Conservation (phyloP, 139 green algal genomes). For the Yamagishiella unicocca region DNA sequence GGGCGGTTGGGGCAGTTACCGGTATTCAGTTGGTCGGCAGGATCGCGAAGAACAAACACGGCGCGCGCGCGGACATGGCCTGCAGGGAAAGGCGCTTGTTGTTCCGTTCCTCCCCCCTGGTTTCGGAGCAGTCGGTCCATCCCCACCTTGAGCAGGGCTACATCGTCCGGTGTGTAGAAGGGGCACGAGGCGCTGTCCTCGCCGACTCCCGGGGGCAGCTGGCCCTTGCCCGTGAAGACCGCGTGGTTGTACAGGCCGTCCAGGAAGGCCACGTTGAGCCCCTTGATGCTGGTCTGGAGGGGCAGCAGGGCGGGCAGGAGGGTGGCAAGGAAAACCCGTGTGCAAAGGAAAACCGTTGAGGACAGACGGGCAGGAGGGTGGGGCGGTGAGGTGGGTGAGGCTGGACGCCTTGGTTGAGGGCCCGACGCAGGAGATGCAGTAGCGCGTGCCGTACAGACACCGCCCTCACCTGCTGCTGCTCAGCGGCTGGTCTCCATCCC, state of each 20-base stretch:
- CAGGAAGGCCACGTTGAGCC: constrained; percentile 85
- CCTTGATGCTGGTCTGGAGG: constrained; percentile 67
- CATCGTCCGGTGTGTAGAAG: constrained; percentile 76
- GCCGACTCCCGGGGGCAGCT: neutral
- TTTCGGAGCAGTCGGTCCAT: too few species aligned
- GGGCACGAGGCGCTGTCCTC: constrained; percentile 29
- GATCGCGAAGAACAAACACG: too few species aligned
- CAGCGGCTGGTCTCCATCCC: too few species aligned
- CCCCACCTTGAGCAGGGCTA: constrained; percentile 68
- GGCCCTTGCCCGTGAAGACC: constrained; percentile 48
- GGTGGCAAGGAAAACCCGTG: too few species aligned
- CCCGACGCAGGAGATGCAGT: neutral
- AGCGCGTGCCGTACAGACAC: too few species aligned
- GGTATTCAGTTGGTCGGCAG: too few species aligned
- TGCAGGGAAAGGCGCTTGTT: too few species aligned
- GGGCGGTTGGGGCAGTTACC: neutral
- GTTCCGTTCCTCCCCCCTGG: too few species aligned
- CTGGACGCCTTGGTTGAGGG: neutral
- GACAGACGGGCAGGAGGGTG: neutral
- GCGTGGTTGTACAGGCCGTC: constrained; percentile 79
- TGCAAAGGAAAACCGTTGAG: too few species aligned
- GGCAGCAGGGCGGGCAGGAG: too few species aligned
- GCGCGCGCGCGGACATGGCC: too few species aligned
- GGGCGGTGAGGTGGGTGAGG: neutral
- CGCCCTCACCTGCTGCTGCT: too few species aligned